Percentiles rank a stretch among this genome's conserved stretches.
Conservation (phyloP, 495 filamentous ascomycete species). For the Penicillium paxilli region DNA sequence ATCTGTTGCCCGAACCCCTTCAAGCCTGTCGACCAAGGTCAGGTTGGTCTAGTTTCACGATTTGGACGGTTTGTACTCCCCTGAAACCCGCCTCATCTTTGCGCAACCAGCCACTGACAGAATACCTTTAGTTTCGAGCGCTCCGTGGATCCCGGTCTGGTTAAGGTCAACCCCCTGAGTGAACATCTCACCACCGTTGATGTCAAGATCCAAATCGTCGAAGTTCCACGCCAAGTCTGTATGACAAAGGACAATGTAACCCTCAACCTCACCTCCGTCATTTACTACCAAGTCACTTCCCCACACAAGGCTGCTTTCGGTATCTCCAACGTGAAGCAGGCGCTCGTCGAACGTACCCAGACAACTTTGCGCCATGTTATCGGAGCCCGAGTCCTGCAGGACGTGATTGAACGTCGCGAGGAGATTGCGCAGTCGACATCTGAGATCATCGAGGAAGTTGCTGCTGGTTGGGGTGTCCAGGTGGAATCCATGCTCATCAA, state of each 20-base stretch:
- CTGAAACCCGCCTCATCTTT: background rate
- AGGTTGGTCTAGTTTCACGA: constrained; percentile 91
- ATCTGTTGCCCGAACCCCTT: constrained; percentile 93
- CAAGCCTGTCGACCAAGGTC: constrained; percentile 89
- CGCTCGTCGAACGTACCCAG: constrained; percentile 95
- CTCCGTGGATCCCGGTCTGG: constrained; percentile 93
- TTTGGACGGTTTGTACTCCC: constrained; percentile 67
- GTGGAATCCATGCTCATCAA: constrained; percentile 99
- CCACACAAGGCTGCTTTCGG: constrained; percentile 98
- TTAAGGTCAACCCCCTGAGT: constrained; percentile 96
- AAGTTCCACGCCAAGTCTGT: constrained; percentile 94
- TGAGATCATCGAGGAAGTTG: constrained; percentile 97
- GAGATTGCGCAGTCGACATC: constrained; percentile 92
- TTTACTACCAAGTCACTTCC: constrained; percentile 97
- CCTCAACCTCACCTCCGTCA: constrained; percentile 89
- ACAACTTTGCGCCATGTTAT: constrained; percentile 97
- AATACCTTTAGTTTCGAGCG: constrained; percentile 68
- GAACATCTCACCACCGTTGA: constrained; percentile 90
- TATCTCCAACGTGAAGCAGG: constrained; percentile 90
- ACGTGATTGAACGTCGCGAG: constrained; percentile 98
- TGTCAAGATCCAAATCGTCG: constrained; percentile 98
- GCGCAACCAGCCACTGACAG: background rate
- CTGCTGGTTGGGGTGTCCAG: constrained; percentile 88
- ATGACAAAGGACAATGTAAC: constrained; percentile 99
- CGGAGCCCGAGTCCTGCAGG: constrained; percentile 92